These are phyloP conservation scores for Paraphoma sp. DNA, from an alignment of 2,329 filamentous ascomycete genomes.

Conservation along the genomic window DNA sequence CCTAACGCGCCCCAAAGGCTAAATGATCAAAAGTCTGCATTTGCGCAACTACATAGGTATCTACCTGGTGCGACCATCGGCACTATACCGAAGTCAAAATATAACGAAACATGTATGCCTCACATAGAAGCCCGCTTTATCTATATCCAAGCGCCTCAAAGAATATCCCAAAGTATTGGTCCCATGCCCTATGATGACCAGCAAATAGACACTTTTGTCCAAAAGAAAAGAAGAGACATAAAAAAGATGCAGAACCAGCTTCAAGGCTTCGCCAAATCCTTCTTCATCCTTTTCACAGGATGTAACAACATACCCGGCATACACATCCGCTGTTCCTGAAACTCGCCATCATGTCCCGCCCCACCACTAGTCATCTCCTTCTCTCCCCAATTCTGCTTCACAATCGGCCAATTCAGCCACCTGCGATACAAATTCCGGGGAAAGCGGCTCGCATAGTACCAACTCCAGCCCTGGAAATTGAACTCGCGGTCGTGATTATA, in stretches of 20 bases:
- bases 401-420: slow-evolving; percentile 84
- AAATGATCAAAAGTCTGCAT: neutral
- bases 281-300: slow-evolving; percentile 73
- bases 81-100: neutral
- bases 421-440: slow-evolving; percentile 80
- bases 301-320: slow-evolving; percentile 88
- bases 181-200: neutral
- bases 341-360: slow-evolving; percentile 50
- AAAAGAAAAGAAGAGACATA: neutral
- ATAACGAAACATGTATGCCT: neutral
- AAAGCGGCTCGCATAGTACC: slow-evolving; percentile 91
- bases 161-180: neutral
- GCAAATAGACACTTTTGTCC: neutral
- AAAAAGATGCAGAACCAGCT: neutral
- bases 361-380: slow-evolving; percentile 66
- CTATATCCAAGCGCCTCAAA: neutral
- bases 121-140: neutral
- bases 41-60: neutral
- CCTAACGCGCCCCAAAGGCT: neutral
- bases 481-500: slow-evolving; percentile 75
- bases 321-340: slow-evolving; percentile 80
- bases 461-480: slow-evolving; percentile 84
- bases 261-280: slow-evolving; percentile 27
- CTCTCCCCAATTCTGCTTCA: slow-evolving; percentile 79
- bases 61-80: neutral